Percentiles rank a stretch among this genome's conserved stretches.
Conservation (phyloP, 371 early-diverging fungal species). For the Sporodiniella umbellata region DNA sequence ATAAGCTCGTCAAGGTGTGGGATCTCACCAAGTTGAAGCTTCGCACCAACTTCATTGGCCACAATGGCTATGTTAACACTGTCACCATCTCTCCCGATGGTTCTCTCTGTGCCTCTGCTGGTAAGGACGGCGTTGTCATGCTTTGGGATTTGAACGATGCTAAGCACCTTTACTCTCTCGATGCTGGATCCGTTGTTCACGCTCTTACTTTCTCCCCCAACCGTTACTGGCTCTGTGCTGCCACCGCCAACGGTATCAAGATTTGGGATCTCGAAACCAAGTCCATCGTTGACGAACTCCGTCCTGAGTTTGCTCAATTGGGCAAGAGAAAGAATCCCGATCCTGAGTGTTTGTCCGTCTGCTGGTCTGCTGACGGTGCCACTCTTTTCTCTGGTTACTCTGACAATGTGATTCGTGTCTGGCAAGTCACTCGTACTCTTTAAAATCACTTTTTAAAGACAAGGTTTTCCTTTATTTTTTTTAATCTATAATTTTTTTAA, state of each 20-base stretch:
- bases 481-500: too few relatives aligned
- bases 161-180: constrained; percentile 99
- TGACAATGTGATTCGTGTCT: constrained; percentile 94
- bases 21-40: constrained; percentile 97
- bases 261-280: constrained; percentile 99
- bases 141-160: constrained; percentile 99
- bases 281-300: constrained; percentile 93
- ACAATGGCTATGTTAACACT: constrained; percentile 97
- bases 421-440: constrained; percentile 78
- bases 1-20: constrained; percentile 99
- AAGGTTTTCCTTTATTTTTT: too few relatives aligned
- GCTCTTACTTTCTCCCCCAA: constrained; percentile 98
- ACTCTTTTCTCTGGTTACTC: constrained; percentile 98
- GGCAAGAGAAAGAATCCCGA: constrained; percentile 73
- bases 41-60: constrained; percentile 98
- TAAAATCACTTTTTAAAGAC: constrained; percentile 14
- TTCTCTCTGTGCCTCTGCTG: constrained; percentile 99
- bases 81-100: constrained; percentile 99
- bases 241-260: constrained; percentile 95
- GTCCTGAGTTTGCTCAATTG: constrained; percentile 81
- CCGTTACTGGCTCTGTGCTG: constrained; percentile 99
- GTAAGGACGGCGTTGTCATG: constrained; percentile 98
- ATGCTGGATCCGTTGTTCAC: constrained; percentile 94
- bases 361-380: constrained; percentile 98
- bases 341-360: constrained; percentile 88